Base-by-base conservation (phyloP, 768 basidiomycete genomes). In the Tephrocybe sp. region DNA sequence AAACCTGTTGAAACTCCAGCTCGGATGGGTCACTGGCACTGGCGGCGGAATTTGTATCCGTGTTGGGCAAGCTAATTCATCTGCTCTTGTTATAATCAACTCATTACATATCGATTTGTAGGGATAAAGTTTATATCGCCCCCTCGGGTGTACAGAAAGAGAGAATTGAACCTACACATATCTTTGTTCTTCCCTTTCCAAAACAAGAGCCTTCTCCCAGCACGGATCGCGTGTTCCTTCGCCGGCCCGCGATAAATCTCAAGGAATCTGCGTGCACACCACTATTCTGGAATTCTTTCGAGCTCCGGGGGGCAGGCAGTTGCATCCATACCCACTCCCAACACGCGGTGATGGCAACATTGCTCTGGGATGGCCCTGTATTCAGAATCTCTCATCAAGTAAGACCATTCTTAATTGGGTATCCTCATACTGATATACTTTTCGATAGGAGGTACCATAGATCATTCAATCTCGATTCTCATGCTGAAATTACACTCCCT, bases 261-360 rank as follows among this genome's bases (percentile, higher is more conserved):
- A 93, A 90, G 60, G 90, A 94, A 61, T 90, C 87, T 1, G 88
- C 88, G 0, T 94, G 93, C 65, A 93, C 92, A 0, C 93, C 93
- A 11, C 73, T 93, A 14, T 95, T 95, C 73, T 94, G 90, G 90
- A 93, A 92, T 62, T 90, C 92, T 2, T 95, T 93, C 63, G 85
- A 86, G 26, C 69, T 89, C 56, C 76, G 90, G 18, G 72, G 78
- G 52, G 90, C 92, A 2, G 88, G 88, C 1, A 90, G 90, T 38
- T 94, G 91, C 60, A 92, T 95, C 55, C 93, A 94, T 63, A 94
- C 92, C 0, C 93, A 94, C 63, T 91, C 88, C 0, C 92, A 94
- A 64, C 83, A 93, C 65, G 92, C 85, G 33, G 93, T 95, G 36
- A 90, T 94, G 84, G 86, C 86, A 1, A 93, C 92, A 0, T 68